Base-by-base conservation (phyloP, 2,329 filamentous ascomycete species). In the Thielaviopsis ethacetica region DNA sequence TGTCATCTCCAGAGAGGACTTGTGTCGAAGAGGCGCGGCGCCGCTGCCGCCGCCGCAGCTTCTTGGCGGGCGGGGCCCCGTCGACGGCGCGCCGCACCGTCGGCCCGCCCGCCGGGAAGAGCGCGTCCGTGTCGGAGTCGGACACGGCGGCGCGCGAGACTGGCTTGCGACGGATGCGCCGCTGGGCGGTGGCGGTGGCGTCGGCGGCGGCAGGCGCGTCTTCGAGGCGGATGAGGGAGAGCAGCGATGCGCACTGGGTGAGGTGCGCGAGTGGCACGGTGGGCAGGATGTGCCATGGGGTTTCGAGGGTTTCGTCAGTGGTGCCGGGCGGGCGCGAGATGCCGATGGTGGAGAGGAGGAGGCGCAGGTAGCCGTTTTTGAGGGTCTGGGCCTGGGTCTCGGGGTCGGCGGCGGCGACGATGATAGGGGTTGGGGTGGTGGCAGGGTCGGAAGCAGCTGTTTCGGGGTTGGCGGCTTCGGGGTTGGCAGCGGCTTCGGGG, bases 321-420 rank as follows among this genome's bases (percentile, higher is more conserved):
- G 69, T 70, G 0, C 76, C 73, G 0, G 71, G 70, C 9, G 78
- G 69, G 3, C 84, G 77, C 65, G 85, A 77, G 62, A 94, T 80
- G 0, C 86, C 87, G 19, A 85, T 76, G 0, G 93, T 76, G 1
- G 77, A 84, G 79, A 97, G 85, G 3, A 98, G 78, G 1, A 97
- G 81, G 38, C 91, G 85, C 1, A 97, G 77, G 66, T 91, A 85
- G 10, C 87, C 84, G 69, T 97, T 94, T 67, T 89, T 94, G 74
- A 94, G 94, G 71, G 95, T 83, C 26, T 88, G 85, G 22, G 77
- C 78, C 56, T 83, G 82, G 49, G 83, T 81, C 54, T 80, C 76
- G 53, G 86, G 81, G 50, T 79, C 82, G 60, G 85, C 82, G 0
- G 86, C 77, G 56, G 76, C 78, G 57, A 90, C 72, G n/a, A n/a